These are phyloP conservation scores for Leavenworthia alabamica DNA, from an alignment of 345 rosid species.

Conservation along the genomic window DNA sequence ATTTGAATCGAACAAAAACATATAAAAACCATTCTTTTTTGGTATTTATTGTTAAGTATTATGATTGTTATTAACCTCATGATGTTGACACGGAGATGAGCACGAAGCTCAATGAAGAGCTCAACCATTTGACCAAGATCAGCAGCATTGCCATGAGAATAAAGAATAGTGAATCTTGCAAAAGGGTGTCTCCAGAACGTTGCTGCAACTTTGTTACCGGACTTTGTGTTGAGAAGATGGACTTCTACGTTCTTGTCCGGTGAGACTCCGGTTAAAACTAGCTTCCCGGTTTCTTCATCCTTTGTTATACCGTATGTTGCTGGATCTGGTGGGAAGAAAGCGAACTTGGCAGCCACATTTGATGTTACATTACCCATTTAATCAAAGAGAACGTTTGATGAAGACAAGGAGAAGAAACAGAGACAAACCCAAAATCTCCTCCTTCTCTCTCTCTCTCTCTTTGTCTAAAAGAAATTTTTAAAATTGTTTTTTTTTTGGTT, in stretches of 20 bases:
- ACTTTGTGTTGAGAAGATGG: conserved; percentile 67
- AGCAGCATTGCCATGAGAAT: conserved; percentile 97
- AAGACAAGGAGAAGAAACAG: conserved; percentile 13
- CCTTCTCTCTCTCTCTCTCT: background rate
- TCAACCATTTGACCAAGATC: conserved; percentile 96
- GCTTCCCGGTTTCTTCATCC: conserved; percentile 61
- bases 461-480: conserved; percentile 3
- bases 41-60: background rate
- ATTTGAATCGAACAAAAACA: conserved; percentile 14
- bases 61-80: conserved; percentile 55
- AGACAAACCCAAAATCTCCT: conserved; percentile 26
- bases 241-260: conserved; percentile 78
- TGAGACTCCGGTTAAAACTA: conserved; percentile 56
- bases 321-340: conserved; percentile 96
- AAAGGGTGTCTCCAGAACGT: conserved; percentile 94
- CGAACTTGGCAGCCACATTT: conserved; percentile 94
- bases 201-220: conserved; percentile 76
- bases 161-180: conserved; percentile 79
- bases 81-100: conserved; percentile 86
- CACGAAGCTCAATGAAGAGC: conserved; percentile 92
- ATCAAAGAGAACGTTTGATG: background rate
- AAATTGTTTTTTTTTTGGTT: background rate
- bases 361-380: conserved; percentile 94
- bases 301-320: conserved; percentile 63
- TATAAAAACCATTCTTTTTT: background rate